Conservation (phyloP, 176 grass and related monocot species). For the Zizania latifolia region DNA sequence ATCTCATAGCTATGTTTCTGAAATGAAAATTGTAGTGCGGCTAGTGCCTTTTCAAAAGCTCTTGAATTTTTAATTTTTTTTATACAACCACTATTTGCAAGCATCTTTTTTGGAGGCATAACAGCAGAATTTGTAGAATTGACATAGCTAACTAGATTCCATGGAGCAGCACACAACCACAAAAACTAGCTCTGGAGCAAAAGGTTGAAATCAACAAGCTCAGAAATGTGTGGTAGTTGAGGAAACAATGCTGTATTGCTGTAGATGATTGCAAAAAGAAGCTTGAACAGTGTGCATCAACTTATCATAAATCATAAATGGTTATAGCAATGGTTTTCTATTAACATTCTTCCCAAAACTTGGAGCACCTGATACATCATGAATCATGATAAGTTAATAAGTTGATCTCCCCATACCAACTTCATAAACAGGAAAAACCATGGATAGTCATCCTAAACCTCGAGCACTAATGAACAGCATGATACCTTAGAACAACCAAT, state of each 20-base stretch:
- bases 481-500: slow-evolving; percentile 8
- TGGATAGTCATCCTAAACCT: neutral
- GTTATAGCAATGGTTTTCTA: neutral
- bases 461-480: neutral
- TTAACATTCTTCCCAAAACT: slow-evolving; percentile 18
- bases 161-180: neutral
- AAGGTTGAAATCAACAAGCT: neutral
- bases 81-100: neutral
- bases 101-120: neutral
- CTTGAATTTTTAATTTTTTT: neutral
- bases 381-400: too few relatives aligned
- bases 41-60: neutral
- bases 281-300: neutral
- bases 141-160: neutral
- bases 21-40: neutral
- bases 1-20: neutral
- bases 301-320: neutral
- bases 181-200: neutral
- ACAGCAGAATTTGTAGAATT: neutral
- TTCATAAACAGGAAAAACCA: neutral
- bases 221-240: neutral
- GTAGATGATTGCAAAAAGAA: slow-evolving; percentile 10
- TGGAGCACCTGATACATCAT: neutral
- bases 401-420: neutral
- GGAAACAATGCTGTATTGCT: neutral